Evolutionary conservation across 2,329 filamentous ascomycete genomes (phyloP).

Genomic region (Colletotrichum euphorbiae): DNA sequence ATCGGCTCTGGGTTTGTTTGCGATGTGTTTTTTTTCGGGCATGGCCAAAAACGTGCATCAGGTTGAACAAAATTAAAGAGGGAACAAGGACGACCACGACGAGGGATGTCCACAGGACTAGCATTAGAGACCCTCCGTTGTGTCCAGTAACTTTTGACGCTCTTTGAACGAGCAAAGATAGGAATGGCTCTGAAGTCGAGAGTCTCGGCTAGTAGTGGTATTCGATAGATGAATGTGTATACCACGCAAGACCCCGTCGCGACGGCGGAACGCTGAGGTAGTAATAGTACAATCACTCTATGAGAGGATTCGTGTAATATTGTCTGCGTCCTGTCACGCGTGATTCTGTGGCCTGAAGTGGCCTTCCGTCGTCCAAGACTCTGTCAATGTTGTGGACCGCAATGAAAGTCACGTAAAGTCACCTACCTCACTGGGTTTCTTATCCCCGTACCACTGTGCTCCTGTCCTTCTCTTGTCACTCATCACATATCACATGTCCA

Average conservation of each 20-base stretch:
- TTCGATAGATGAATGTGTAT: conserved; percentile 37
- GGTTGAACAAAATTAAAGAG: conserved; percentile 38
- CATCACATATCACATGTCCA: not conserved
- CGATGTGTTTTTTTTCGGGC: conserved; percentile 26
- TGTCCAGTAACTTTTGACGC: conserved; percentile 35
- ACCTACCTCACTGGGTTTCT: no score
- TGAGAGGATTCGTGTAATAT: not conserved
- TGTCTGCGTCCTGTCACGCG: not conserved
- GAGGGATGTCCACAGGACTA: conserved; percentile 23
- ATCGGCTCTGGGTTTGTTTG: conserved; percentile 29
- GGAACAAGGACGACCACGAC: conserved; percentile 35
- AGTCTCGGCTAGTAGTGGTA: conserved; percentile 12
- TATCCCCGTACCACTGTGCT: not conserved
- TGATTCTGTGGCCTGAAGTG: not conserved
- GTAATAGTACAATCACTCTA: conserved; percentile 33
- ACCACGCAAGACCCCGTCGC: conserved; percentile 12
- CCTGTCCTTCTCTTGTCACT: not conserved
- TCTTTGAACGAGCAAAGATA: conserved; percentile 22
- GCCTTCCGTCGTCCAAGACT: not conserved
- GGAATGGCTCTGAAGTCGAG: conserved; percentile 18
- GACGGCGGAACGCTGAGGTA: conserved; percentile 17
- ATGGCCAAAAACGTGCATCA: conserved; percentile 37
- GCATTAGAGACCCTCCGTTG: conserved; percentile 36
- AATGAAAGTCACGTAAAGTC: not conserved
- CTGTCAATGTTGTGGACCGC: not conserved